phyloP scores from a whole-genome alignment of 139 green algal genomes.

The Ettlia oleoabundans region DNA sequence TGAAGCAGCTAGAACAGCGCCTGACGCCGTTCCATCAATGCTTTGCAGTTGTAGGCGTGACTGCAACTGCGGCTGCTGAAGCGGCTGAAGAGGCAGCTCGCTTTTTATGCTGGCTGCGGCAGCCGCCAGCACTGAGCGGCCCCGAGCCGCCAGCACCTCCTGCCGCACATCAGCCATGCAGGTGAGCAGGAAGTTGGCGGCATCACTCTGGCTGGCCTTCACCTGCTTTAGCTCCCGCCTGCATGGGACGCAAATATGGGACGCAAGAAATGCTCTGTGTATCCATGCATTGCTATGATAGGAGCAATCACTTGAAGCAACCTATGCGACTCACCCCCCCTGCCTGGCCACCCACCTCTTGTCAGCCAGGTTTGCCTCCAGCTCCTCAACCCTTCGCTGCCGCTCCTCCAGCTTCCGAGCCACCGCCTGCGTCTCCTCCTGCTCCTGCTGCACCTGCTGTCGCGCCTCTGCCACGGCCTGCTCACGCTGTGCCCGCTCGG shows the following conservation, averaged over 20 bases:
- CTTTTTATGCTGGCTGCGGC: no score
- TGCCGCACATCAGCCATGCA: conserved; percentile 22
- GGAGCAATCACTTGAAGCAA: no score
- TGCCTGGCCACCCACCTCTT: no score
- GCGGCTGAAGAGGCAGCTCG: neutral
- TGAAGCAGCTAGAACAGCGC: no score
- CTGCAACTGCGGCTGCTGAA: neutral
- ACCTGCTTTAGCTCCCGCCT: conserved; percentile 3
- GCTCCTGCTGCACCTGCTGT: conserved; percentile 8
- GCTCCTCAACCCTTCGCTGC: neutral
- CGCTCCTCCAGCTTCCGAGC: neutral
- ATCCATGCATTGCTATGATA: no score
- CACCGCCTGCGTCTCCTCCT: neutral
- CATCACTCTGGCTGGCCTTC: neutral
- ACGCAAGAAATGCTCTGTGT: no score
- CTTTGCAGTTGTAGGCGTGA: neutral
- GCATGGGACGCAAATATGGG: no score
- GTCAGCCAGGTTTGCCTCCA: neutral
- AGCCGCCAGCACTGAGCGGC: neutral
- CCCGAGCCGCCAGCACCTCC: conserved; percentile 6
- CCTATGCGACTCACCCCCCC: no score
- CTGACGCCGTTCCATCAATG: no score
- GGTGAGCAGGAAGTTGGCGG: neutral
- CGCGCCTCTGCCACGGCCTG: neutral
- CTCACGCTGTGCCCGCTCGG: neutral